These are phyloP conservation scores for Nepenthes gracilis DNA, from an alignment of 148 eudicot species.

Conservation along the genomic window DNA sequence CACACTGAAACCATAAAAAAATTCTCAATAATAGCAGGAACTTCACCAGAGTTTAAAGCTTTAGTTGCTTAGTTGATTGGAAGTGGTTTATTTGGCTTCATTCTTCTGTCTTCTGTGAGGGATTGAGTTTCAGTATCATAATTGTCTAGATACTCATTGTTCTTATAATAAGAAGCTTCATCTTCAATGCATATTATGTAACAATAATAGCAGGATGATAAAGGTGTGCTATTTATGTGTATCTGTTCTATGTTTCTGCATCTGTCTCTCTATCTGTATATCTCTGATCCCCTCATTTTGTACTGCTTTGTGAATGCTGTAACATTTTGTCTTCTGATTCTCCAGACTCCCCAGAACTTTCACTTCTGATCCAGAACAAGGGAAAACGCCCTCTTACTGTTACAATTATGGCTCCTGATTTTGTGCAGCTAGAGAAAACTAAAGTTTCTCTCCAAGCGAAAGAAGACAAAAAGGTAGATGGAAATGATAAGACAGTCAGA, in stretches of 20 bases:
- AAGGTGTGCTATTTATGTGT: too few relatives aligned
- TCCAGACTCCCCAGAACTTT: constrained; percentile 77
- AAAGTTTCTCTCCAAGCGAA: constrained; percentile 45
- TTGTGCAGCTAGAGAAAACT: constrained; percentile 52
- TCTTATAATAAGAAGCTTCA: too few relatives aligned
- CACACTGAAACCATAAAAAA: too few relatives aligned
- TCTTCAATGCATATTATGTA: too few relatives aligned
- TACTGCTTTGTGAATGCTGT: background rate
- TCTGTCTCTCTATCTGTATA: background rate
- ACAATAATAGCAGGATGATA: too few relatives aligned
- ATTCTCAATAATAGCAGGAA: background rate
- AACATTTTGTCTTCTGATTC: constrained; percentile 7
- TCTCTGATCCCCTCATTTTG: background rate
- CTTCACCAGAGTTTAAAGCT: too few relatives aligned
- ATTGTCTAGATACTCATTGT: too few relatives aligned
- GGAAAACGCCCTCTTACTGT: constrained; percentile 40
- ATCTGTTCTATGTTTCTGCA: too few relatives aligned
- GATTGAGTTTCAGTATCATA: too few relatives aligned
- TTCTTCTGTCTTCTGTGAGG: too few relatives aligned
- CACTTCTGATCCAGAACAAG: constrained; percentile 68
- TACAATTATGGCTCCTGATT: constrained; percentile 49
- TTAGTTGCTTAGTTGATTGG: too few relatives aligned
- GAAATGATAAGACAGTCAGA: background rate
- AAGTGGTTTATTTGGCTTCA: too few relatives aligned
- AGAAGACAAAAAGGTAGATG: constrained; percentile 46